Evolutionary conservation across 2,329 filamentous ascomycete species (phyloP).

Genomic region (Chalara sp.): DNA sequence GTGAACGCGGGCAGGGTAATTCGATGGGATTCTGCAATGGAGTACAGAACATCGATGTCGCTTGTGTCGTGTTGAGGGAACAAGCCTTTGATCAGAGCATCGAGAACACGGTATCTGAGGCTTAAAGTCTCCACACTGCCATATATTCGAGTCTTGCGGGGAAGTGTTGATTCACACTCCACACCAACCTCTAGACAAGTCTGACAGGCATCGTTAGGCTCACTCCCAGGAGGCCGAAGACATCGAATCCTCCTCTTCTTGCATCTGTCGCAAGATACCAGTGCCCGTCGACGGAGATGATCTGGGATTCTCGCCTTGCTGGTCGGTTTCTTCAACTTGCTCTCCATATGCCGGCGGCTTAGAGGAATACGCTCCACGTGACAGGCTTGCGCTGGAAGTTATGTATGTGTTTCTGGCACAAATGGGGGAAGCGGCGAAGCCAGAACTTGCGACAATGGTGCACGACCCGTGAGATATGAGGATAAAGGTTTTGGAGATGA

Average conservation of each 20-base stretch:
- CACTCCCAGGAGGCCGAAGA: conserved; percentile 20
- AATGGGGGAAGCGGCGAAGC: too few species aligned
- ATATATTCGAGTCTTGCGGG: conserved; percentile 37
- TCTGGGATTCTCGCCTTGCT: conserved; percentile 29
- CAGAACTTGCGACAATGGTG: too few species aligned
- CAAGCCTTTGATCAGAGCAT: conserved; percentile 34
- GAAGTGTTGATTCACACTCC: conserved; percentile 35
- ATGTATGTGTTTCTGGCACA: too few species aligned
- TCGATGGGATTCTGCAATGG: conserved; percentile 31
- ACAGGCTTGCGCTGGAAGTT: too few species aligned
- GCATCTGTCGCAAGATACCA: conserved; percentile 31
- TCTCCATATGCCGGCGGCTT: not conserved
- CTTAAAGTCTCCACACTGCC: conserved; percentile 39
- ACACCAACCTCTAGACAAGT: conserved; percentile 32
- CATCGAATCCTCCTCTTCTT: conserved; percentile 31
- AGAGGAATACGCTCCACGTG: too few species aligned
- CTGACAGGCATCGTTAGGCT: conserved; percentile 28
- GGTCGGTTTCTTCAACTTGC: conserved; percentile 14
- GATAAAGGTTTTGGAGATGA: too few species aligned
- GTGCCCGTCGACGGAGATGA: conserved; percentile 28
- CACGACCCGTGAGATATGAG: too few species aligned
- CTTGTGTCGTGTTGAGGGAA: conserved; percentile 33
- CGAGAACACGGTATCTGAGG: conserved; percentile 34
- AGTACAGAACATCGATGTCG: conserved; percentile 32
- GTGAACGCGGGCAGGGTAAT: conserved; percentile 31